Evolutionary conservation across 2,329 filamentous ascomycete genomes (phyloP), one percentile per base, ranked within the genome.

Genomic region (Lecanicillium sp.): DNA sequence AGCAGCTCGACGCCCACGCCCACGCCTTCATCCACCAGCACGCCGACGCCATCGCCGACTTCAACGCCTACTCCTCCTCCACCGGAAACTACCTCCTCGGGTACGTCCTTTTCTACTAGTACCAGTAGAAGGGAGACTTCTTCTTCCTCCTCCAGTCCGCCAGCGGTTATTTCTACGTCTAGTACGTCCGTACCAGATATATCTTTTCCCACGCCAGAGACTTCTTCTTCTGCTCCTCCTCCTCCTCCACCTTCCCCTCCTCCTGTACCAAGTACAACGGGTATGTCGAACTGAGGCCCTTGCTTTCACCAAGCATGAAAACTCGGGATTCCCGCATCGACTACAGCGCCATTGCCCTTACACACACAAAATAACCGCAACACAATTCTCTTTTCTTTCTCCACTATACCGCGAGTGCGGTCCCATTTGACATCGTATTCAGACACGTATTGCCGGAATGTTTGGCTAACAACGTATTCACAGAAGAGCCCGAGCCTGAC

Each of bases 51-150:
- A 15, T 17, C 46, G 39, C 45, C 46, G 7, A 33, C 32, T 17
- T 33, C 38, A 15, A 41, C 37, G 27, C 30, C 36, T 17, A 29
- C 13, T n/a, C 39, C 13, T n/a, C 39, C 43, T 14, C 29, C 34
- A 29, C 37, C 39, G 18, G 42, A 44, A 12, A 36, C 50, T 29
- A 38, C 43, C 48, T 46, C 51, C 45, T 52, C 49, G 40, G 44
- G 52, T 43, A 43, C 49, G 37, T 45, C 55, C 50, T 45, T 45
- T 46, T 53, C 57, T 40, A 49, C 53, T 52, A 51, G 55, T 52
- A 48, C 47, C 38, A 14, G 35, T 44, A 45, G 47, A 53, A 53
- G 50, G 50, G 46, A 11, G 22, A 6, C 55, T 37, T 48, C 54
- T 45, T 52, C 46, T 48, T 46, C 46, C 37, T 48, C 49, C 37